phyloP scores from a whole-genome alignment of 495 filamentous ascomycete genomes.

The Neurospora sp. region DNA sequence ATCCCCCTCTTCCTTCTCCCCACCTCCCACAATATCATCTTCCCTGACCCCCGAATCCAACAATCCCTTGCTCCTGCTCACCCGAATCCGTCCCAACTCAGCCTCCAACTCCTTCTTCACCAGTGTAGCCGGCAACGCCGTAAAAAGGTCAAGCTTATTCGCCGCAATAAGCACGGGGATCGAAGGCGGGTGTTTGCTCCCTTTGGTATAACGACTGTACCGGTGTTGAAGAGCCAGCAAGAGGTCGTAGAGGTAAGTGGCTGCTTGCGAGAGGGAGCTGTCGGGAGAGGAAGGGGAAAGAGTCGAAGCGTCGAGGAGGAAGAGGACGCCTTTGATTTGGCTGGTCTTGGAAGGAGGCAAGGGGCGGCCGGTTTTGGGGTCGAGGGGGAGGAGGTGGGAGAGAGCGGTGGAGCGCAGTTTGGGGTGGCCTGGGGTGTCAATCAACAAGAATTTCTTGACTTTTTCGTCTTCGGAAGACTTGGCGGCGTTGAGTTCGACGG shows the following conservation, averaged over 20 bases:
- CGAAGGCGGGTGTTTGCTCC: conserved; percentile 47
- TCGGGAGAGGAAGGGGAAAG: conserved; percentile 29
- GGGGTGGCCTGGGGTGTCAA: conserved; percentile 90
- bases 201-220: conserved; percentile 37
- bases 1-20: conserved; percentile 52
- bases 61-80: conserved; percentile 68
- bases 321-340: conserved; percentile 68
- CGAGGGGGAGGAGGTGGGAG: conserved; percentile 48
- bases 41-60: conserved; percentile 61
- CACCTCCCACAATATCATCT: conserved; percentile 39
- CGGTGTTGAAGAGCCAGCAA: conserved; percentile 73
- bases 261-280: conserved; percentile 5
- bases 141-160: conserved; percentile 94
- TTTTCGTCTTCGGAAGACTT: conserved; percentile 40
- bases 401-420: conserved; percentile 67
- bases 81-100: conserved; percentile 73
- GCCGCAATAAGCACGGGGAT: conserved; percentile 76
- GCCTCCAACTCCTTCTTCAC: conserved; percentile 67
- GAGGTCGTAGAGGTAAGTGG: conserved; percentile 70
- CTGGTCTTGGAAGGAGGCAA: conserved; percentile 16
- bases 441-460: conserved; percentile 58
- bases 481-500: conserved; percentile 61
- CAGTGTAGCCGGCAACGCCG: conserved; percentile 70
- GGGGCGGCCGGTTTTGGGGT: conserved; percentile 36
- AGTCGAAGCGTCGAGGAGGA: conserved; percentile 75